phyloP scores from a whole-genome alignment of 495 filamentous ascomycete species.

The Neurospora discreta region DNA sequence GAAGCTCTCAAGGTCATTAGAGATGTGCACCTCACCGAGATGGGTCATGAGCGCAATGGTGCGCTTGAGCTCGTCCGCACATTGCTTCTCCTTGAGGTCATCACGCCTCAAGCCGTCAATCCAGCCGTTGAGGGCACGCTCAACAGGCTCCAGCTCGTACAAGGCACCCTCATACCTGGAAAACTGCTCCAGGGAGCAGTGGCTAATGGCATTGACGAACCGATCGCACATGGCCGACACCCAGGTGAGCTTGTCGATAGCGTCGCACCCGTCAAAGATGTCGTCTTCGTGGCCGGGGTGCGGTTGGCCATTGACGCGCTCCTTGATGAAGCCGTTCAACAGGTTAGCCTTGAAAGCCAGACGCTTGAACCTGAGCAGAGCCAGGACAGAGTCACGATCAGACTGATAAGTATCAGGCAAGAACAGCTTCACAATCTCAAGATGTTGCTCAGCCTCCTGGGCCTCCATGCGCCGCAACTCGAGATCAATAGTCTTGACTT shows the following conservation, averaged over 20 bases:
- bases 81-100: constrained; percentile 75
- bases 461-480: constrained; percentile 82
- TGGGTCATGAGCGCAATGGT: constrained; percentile 79
- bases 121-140: constrained; percentile 80
- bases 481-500: constrained; percentile 85
- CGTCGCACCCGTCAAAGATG: constrained; percentile 62
- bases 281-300: constrained; percentile 55
- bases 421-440: constrained; percentile 78
- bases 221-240: constrained; percentile 71
- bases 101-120: constrained; percentile 73
- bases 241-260: constrained; percentile 78
- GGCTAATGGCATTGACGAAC: constrained; percentile 66
- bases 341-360: constrained; percentile 81
- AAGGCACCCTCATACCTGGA: constrained; percentile 59
- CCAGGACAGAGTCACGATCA: constrained; percentile 72
- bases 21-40: constrained; percentile 69
- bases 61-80: constrained; percentile 66
- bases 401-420: constrained; percentile 74
- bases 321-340: constrained; percentile 68
- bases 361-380: constrained; percentile 76
- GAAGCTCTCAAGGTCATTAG: constrained; percentile 59
- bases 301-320: constrained; percentile 48
- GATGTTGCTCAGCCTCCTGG: constrained; percentile 78
- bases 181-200: constrained; percentile 69
- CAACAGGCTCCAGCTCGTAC: constrained; percentile 87